These are phyloP conservation scores for Mrakia hoshinonis DNA, from an alignment of 768 basidiomycete species.

Conservation along the genomic window DNA sequence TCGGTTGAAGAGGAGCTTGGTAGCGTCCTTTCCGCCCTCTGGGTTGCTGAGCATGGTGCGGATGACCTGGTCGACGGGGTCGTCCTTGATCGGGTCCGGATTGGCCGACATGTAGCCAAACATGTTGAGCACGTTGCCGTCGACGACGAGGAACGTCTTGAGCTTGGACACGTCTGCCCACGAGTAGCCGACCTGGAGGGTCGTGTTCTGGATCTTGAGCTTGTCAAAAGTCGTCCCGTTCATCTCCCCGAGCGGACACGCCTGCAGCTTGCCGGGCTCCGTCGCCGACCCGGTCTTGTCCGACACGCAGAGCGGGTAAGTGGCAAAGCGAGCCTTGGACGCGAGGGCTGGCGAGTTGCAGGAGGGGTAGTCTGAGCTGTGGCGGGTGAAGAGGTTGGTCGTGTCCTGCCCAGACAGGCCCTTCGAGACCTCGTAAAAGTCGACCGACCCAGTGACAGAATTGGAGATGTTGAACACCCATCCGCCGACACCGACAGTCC, in stretches of 20 bases:
- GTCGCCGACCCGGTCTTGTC: constrained; percentile 35
- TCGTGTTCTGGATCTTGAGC: constrained; percentile 61
- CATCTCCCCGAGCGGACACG: constrained; percentile 62
- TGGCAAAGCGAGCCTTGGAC: constrained; percentile 55
- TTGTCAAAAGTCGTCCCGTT: constrained; percentile 52
- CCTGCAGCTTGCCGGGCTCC: constrained; percentile 39
- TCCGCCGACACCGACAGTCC: constrained; percentile 69
- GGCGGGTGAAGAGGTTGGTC: constrained; percentile 71
- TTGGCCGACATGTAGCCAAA: constrained; percentile 72
- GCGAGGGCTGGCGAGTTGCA: constrained; percentile 50
- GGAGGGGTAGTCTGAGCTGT: constrained; percentile 53
- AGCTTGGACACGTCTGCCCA: constrained; percentile 79
- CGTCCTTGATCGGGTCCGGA: constrained; percentile 56
- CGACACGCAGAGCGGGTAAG: constrained; percentile 59
- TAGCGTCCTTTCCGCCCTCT: constrained; percentile 74
- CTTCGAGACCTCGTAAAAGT: constrained; percentile 53
- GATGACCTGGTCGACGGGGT: constrained; percentile 72
- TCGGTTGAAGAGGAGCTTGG: constrained; percentile 71
- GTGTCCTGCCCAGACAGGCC: constrained; percentile 71
- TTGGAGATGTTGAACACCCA: constrained; percentile 62
- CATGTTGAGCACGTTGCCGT: constrained; percentile 90
- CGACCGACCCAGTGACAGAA: constrained; percentile 49
- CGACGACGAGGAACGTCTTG: constrained; percentile 71
- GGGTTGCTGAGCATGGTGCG: constrained; percentile 57
- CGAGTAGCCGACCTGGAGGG: constrained; percentile 68